These are phyloP conservation scores for Phascolomyces articulosus DNA, from an alignment of 371 early-diverging fungal genomes.

Conservation along the genomic window DNA sequence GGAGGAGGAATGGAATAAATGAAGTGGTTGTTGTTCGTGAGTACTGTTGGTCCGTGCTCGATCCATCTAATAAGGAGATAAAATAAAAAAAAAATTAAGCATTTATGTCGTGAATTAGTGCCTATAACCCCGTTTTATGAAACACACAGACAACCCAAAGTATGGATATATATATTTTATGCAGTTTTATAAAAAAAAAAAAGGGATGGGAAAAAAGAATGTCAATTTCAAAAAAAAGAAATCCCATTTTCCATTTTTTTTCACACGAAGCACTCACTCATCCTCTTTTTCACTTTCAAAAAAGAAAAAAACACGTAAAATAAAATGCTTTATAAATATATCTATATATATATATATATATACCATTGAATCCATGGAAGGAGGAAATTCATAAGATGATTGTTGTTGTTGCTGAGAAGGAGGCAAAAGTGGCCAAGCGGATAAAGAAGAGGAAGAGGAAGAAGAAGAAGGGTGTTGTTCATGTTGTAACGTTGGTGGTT, in stretches of 20 bases:
- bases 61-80: background rate
- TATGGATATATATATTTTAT: too few species aligned
- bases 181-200: too few species aligned
- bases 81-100: too few species aligned
- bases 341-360: background rate
- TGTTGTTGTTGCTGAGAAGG: conserved; percentile 8
- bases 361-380: conserved; percentile 12
- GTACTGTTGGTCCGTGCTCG: conserved; percentile 15
- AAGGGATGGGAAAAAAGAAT: background rate
- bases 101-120: too few species aligned
- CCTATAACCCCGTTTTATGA: too few species aligned
- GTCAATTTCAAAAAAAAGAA: background rate
- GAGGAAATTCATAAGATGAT: conserved; percentile 1
- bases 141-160: too few species aligned
- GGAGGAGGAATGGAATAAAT: conserved; percentile 16
- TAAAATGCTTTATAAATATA: too few species aligned
- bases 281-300: too few species aligned
- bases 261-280: background rate
- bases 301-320: too few species aligned
- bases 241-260: background rate
- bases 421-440: background rate
- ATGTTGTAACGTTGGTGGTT: background rate
- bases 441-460: background rate
- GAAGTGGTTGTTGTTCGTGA: conserved; percentile 8
- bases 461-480: too few species aligned